Conservation (phyloP, 2,329 filamentous ascomycete genomes). For the Aspergillus uvarum region DNA sequence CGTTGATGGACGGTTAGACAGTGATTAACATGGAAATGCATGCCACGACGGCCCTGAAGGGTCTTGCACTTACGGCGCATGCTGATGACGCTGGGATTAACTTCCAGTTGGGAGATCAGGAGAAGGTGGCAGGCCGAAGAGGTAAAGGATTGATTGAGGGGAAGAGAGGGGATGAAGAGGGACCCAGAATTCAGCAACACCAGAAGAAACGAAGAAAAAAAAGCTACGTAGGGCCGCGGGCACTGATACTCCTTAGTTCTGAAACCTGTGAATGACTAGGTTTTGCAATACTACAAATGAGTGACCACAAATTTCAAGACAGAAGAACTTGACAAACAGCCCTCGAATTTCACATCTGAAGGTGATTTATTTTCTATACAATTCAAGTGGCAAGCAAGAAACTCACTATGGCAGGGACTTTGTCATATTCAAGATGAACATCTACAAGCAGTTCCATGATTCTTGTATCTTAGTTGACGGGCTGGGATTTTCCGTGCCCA, state of each 20-base stretch:
- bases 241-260: neutral
- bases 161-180: too few relatives aligned
- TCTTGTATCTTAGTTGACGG: too few relatives aligned
- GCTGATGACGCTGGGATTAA: neutral
- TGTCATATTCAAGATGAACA: too few relatives aligned
- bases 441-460: too few relatives aligned
- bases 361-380: too few relatives aligned
- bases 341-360: neutral
- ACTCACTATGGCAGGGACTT: too few relatives aligned
- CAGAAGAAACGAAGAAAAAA: neutral
- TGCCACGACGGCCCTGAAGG: neutral
- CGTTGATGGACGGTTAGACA: neutral
- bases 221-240: neutral
- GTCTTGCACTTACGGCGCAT: slow-evolving; percentile 54
- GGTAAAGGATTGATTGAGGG: too few relatives aligned
- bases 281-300: neutral
- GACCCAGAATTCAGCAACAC: too few relatives aligned
- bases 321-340: neutral
- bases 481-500: too few relatives aligned
- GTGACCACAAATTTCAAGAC: neutral
- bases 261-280: neutral
- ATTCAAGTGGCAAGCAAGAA: too few relatives aligned
- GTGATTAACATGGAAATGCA: neutral
- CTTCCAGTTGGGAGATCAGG: too few relatives aligned
- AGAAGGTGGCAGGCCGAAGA: too few relatives aligned